phyloP scores from a whole-genome alignment of 108 stramenopile genomes.

The Pinguiococcus pyrenoidosus region DNA sequence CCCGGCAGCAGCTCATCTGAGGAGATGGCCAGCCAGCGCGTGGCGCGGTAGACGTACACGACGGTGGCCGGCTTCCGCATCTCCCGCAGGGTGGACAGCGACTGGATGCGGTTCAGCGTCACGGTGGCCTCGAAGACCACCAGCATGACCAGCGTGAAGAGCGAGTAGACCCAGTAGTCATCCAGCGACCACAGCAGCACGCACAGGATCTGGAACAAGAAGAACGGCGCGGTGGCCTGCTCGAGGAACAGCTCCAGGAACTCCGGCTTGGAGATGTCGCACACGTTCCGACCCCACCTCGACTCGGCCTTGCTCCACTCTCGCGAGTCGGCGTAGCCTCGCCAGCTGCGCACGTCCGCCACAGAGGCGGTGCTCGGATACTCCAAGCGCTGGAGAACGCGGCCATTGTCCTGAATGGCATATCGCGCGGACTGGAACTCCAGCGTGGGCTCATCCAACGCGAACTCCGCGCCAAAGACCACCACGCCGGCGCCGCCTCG shows the following conservation, averaged over 20 bases:
- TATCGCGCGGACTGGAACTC: no score
- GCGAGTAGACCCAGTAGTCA: slow-evolving; percentile 94
- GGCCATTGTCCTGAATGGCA: no score
- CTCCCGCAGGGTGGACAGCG: slow-evolving; percentile 57
- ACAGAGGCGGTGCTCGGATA: no score
- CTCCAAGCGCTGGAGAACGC: no score
- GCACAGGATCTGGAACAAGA: slow-evolving; percentile 94
- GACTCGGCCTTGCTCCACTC: no score
- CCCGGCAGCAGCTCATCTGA: slow-evolving; percentile 68
- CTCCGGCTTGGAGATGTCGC: slow-evolving; percentile 66
- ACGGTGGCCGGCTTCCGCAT: slow-evolving; percentile 27
- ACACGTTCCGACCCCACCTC: slow-evolving; percentile 69
- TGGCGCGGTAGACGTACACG: slow-evolving; percentile 44
- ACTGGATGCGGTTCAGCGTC: slow-evolving; percentile 62
- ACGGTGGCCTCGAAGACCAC: slow-evolving; percentile 80
- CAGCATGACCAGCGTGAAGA: slow-evolving; percentile 80
- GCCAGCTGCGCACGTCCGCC: no score
- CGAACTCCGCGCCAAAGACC: no score
- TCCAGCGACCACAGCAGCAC: slow-evolving; percentile 86
- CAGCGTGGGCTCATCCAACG: no score
- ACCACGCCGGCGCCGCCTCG: no score
- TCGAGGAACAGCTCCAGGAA: slow-evolving; percentile 65
- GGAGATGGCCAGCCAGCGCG: slow-evolving; percentile 48
- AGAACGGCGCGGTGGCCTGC: slow-evolving; percentile 84
- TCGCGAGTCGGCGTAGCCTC: no score